Evolutionary conservation across 129 eudicot species (phyloP).

Genomic region (Kitagawia praeruptora): DNA sequence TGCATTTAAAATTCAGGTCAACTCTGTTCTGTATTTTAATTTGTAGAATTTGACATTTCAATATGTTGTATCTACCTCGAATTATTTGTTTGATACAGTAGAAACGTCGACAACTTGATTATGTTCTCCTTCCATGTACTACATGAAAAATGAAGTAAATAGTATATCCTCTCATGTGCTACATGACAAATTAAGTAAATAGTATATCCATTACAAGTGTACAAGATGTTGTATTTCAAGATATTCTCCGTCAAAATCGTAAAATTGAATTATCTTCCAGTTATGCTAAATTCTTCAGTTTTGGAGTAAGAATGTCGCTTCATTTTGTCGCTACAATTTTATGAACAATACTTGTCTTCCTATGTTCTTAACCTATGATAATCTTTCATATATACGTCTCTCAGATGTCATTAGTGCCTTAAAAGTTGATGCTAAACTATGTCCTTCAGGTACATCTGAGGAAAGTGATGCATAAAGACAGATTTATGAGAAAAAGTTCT

Average conservation of each 20-base stretch:
- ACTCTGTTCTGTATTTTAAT: neutral
- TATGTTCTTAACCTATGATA: neutral
- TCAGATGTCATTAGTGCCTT: neutral
- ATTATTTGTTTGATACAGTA: neutral
- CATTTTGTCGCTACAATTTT: neutral
- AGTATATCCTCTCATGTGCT: neutral
- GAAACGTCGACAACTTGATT: neutral
- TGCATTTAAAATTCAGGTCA: slow-evolving; percentile 95
- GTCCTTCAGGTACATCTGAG: slow-evolving; percentile 71
- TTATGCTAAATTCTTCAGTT: neutral
- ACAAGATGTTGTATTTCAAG: neutral
- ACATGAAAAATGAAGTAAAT: neutral
- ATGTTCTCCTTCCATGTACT: neutral
- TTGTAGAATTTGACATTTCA: neutral
- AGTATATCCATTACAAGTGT: neutral
- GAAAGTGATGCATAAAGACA: slow-evolving; percentile 86
- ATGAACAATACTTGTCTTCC: neutral
- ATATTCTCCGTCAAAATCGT: neutral
- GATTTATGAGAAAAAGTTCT: slow-evolving; percentile 92
- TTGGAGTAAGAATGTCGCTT: neutral
- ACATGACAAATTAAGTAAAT: neutral
- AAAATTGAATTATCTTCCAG: neutral
- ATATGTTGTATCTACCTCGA: neutral
- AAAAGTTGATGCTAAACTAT: neutral
- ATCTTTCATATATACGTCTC: neutral